Evolutionary conservation across 257 asterid genomes (phyloP).

Genomic region (Plantago elongata): DNA sequence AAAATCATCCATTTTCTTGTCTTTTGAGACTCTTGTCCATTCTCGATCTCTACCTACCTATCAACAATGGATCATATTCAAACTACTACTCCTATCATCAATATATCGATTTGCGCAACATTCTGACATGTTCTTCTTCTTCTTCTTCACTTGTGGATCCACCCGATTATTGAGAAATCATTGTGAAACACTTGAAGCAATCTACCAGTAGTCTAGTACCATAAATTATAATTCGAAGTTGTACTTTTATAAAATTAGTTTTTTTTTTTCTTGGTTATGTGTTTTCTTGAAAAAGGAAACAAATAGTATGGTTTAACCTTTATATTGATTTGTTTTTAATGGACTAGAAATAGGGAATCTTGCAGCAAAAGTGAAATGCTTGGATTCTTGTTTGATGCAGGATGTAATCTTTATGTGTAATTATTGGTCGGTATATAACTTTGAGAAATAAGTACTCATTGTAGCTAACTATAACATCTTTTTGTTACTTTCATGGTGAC

Average conservation of each 20-base stretch:
- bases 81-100: neutral
- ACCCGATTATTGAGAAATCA: slow-evolving; percentile 28
- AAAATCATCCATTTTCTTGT: slow-evolving; percentile 21
- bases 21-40: slow-evolving; percentile 42
- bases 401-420: slow-evolving; percentile 10
- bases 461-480: too few relatives aligned
- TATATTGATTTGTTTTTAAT: slow-evolving; percentile 30
- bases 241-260: too few relatives aligned
- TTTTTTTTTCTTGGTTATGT: neutral
- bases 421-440: neutral
- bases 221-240: too few relatives aligned
- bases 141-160: neutral
- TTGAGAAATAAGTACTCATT: too few relatives aligned
- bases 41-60: neutral
- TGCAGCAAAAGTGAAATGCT: slow-evolving; percentile 24
- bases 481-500: too few relatives aligned
- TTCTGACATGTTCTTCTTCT: neutral
- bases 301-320: slow-evolving; percentile 12
- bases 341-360: slow-evolving; percentile 14
- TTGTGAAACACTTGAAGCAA: neutral
- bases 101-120: neutral
- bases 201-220: neutral
- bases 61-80: too few relatives aligned
- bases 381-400: slow-evolving; percentile 25
- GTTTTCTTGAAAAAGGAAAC: slow-evolving; percentile 24